Evolutionary conservation across 83 land plant genomes (phyloP), one percentile per base, ranked within the genome.

Genomic region (Diphasiastrum complanatum): DNA sequence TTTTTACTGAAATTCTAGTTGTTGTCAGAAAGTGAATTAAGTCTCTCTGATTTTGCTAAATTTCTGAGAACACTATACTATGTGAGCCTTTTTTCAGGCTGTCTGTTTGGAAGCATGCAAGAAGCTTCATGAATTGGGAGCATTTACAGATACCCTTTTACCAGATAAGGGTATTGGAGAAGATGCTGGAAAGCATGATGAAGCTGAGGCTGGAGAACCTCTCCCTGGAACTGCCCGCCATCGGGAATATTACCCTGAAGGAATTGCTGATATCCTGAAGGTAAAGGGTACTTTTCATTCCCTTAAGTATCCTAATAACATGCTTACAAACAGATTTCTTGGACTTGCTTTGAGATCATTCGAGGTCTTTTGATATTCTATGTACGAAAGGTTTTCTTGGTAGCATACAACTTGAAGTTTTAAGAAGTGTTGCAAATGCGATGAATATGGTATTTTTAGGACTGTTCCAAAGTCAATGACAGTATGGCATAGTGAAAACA

Each of bases 41-140:
- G n/a, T n/a, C n/a, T n/a, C n/a, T n/a, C n/a, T n/a, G n/a, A n/a
- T n/a, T n/a, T n/a, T n/a, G n/a, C n/a, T n/a, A n/a, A n/a, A n/a
- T n/a, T n/a, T n/a, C n/a, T n/a, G n/a, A n/a, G n/a, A n/a, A n/a
- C n/a, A n/a, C n/a, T 12, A 29, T 41, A 4, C 31, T 22, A 24
- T 27, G 6, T 66, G 18, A 33, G 30, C 59, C 14, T 16, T 29
- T 43, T 29, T 60, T 51, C 78, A 95, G 99, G 83, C 86, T 57
- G 99, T 90, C 61, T 95, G 99, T 69, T 75, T 95, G 67, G 97
- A 89, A 49, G 99, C 97, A 38, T 95, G 99, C 73, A 95, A 89
- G 82, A 89, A 84, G 63, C 85, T 95, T 27, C 99, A 95, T 78
- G 97, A 90, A 69, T 83, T 95, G 97, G 97, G 93, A 25, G 99